Evolutionary conservation across 1,284 basidiomycete genomes (phyloP).

Genomic region (Sanghuangporus baumii): DNA sequence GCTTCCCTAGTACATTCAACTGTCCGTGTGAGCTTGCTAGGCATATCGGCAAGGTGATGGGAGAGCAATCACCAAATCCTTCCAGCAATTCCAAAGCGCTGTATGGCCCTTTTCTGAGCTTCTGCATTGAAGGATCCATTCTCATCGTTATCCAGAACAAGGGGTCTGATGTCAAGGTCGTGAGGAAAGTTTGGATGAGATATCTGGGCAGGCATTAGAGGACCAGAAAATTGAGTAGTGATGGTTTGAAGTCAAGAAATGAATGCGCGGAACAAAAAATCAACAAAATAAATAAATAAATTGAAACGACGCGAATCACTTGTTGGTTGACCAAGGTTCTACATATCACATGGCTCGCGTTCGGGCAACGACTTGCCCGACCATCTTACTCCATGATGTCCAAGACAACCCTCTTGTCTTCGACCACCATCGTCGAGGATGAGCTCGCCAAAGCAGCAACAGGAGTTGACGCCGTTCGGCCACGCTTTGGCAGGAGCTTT

Average conservation of each 20-base stretch:
- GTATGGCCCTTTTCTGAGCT: conserved; percentile 57
- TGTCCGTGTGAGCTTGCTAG: not conserved
- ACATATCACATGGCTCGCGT: conserved; percentile 4
- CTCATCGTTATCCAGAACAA: not conserved
- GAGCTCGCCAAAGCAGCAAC: conserved; percentile 49
- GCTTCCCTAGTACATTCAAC: conserved; percentile 54
- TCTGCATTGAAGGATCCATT: conserved; percentile 34
- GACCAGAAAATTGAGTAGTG: too few species aligned
- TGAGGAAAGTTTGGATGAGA: conserved; percentile 32
- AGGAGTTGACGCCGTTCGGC: conserved; percentile 80
- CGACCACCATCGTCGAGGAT: conserved; percentile 6
- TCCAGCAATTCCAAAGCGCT: conserved; percentile 68
- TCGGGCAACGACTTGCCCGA: conserved; percentile 7
- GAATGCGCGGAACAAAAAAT: not conserved
- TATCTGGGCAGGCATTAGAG: not conserved
- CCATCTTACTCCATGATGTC: not conserved
- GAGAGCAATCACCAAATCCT: conserved; percentile 54
- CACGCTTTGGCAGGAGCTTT: conserved; percentile 93
- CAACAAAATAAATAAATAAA: not conserved
- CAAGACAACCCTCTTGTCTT: not conserved
- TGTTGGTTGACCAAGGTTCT: not conserved
- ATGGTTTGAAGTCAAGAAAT: not conserved
- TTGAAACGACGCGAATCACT: not conserved
- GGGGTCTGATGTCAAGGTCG: conserved; percentile 26
- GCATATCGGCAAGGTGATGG: not conserved